Percentiles rank a stretch among this genome's conserved stretches.
These are phyloP conservation scores for Candida boidinii DNA, from an alignment of 805 yeast species.

Conservation along the genomic window DNA sequence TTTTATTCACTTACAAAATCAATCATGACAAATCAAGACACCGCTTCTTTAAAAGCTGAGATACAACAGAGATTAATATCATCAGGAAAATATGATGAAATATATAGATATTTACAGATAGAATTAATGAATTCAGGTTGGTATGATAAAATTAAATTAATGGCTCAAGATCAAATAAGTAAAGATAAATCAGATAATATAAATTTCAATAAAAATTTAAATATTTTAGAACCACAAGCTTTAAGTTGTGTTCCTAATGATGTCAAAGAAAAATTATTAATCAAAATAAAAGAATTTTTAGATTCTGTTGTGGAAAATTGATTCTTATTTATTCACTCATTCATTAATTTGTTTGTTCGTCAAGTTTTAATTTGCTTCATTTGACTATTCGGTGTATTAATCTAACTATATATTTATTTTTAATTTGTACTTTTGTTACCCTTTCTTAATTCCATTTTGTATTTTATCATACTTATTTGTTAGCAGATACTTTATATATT, in stretches of 20 bases:
- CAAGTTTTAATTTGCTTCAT: no score
- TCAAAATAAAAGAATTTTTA: constrained; percentile 49
- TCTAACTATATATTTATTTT: no score
- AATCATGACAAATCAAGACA: constrained; percentile 8
- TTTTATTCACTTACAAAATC: background rate
- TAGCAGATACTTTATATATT: no score
- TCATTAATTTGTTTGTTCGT: no score
- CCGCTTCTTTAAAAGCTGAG: constrained; percentile 37
- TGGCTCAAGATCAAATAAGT: constrained; percentile 41
- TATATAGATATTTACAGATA: constrained; percentile 53
- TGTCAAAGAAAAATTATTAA: constrained; percentile 51
- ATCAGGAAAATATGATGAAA: constrained; percentile 75
- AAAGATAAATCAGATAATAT: constrained; percentile 12
- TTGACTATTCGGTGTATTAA: no score
- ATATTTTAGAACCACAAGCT: constrained; percentile 56
- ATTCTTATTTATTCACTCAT: no score
- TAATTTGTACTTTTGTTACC: no score
- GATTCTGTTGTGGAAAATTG: constrained; percentile 35
- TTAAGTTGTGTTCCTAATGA: constrained; percentile 58
- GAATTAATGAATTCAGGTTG: constrained; percentile 74
- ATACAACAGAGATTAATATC: constrained; percentile 65
- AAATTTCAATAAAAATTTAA: constrained; percentile 44
- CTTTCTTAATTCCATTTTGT: no score
- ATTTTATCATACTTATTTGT: no score
- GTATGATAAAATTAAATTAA: constrained; percentile 63